Evolutionary conservation across 1,284 basidiomycete genomes (phyloP).

Genomic region (Coniferiporia weirii): DNA sequence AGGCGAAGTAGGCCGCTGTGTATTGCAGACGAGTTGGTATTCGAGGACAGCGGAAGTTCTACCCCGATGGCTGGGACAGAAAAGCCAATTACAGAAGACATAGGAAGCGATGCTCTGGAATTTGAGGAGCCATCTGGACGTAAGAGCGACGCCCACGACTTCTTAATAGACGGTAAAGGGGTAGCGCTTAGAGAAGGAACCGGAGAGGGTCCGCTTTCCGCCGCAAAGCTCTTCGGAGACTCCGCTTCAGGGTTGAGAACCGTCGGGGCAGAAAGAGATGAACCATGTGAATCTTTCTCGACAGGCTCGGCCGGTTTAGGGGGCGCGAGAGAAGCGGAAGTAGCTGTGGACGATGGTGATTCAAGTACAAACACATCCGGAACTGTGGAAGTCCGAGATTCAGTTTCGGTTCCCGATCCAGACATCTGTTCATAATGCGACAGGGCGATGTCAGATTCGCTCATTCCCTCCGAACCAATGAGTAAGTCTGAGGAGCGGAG

Average conservation of each 20-base stretch:
- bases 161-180: slow-evolving; percentile 40
- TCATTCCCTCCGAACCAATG: not conserved
- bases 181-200: slow-evolving; percentile 25
- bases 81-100: slow-evolving; percentile 62
- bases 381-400: slow-evolving; percentile 36
- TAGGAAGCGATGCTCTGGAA: slow-evolving; percentile 46
- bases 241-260: slow-evolving; percentile 12
- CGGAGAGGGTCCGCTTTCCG: slow-evolving; percentile 27
- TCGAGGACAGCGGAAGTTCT: slow-evolving; percentile 22
- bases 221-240: not conserved
- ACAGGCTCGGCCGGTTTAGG: slow-evolving; percentile 16
- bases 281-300: slow-evolving; percentile 10
- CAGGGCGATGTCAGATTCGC: not conserved
- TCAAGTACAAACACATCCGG: slow-evolving; percentile 45
- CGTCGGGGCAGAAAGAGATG: slow-evolving; percentile 13
- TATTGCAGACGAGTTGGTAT: slow-evolving; percentile 29
- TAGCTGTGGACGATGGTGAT: slow-evolving; percentile 56
- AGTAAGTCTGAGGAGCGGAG: not conserved
- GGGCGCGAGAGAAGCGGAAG: slow-evolving; percentile 42
- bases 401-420: slow-evolving; percentile 33
- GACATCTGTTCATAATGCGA: slow-evolving; percentile 7
- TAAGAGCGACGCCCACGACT: slow-evolving; percentile 77
- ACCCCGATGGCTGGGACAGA: slow-evolving; percentile 48
- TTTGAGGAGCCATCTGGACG: slow-evolving; percentile 36
- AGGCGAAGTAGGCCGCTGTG: slow-evolving; percentile 54